Evolutionary conservation across 495 filamentous ascomycete species (phyloP).

Genomic region (Penicillium crystallinum): DNA sequence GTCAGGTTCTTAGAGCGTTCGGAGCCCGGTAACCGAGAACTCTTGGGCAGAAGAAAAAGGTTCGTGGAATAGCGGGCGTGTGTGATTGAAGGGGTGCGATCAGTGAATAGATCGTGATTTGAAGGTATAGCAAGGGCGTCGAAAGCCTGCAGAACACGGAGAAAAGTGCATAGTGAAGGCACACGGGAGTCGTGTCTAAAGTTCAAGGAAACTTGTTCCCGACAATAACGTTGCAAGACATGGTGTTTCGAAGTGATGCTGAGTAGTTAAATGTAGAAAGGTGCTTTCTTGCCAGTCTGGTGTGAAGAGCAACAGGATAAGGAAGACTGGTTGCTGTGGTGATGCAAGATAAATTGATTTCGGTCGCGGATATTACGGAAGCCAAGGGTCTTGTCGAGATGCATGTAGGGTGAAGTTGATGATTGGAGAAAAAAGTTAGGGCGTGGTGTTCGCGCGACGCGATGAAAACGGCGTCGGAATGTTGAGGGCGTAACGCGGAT

Average conservation of each 20-base stretch:
- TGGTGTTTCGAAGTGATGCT: slow-evolving; percentile 10
- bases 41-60: not conserved
- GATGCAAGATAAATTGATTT: not conserved
- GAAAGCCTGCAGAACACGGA: slow-evolving; percentile 32
- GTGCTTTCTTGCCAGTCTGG: slow-evolving; percentile 3
- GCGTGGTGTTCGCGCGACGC: slow-evolving; percentile 13
- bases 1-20: not conserved
- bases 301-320: not conserved
- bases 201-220: slow-evolving; percentile 29
- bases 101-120: slow-evolving; percentile 2
- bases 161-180: slow-evolving; percentile 32
- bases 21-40: not conserved
- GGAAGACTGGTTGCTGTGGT: not conserved
- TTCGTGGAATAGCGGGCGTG: not conserved
- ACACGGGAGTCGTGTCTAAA: slow-evolving; percentile 23
- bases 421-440: slow-evolving; percentile 1
- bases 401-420: not conserved
- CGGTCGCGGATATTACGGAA: not conserved
- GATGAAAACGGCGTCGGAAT: slow-evolving; percentile 25
- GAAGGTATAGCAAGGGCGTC: slow-evolving; percentile 23
- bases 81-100: not conserved
- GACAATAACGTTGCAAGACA: slow-evolving; percentile 23
- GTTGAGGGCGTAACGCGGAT: not conserved
- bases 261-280: slow-evolving; percentile 1
- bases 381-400: slow-evolving; percentile 1